A percentile compares a stretch with the other conserved stretches of the same genome.
Conservation (phyloP, 345 rosid genomes). For the Limnanthes douglasii region DNA sequence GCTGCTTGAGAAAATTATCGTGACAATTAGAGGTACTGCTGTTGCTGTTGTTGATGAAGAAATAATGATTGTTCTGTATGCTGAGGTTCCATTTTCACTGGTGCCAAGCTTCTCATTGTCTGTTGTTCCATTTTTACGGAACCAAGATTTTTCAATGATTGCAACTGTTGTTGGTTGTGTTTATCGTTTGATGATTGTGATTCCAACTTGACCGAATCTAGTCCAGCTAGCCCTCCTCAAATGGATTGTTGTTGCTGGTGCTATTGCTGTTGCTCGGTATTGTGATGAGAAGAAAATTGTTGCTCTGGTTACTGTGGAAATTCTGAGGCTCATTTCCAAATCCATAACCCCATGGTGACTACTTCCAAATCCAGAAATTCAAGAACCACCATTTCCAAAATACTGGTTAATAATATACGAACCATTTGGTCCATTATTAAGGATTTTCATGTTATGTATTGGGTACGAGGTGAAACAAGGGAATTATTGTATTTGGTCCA, state of each 20-base stretch:
- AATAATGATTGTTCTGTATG: slow-evolving; percentile 62
- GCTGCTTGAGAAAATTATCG: slow-evolving; percentile 81
- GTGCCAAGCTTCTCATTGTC: slow-evolving; percentile 41
- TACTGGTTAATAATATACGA: slow-evolving; percentile 78
- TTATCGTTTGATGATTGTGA: slow-evolving; percentile 60
- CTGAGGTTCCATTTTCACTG: slow-evolving; percentile 73
- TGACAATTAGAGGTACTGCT: slow-evolving; percentile 64
- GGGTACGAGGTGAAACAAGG: slow-evolving; percentile 50
- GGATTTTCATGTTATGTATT: slow-evolving; percentile 72
- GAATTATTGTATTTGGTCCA: too few species aligned
- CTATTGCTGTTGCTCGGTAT: slow-evolving; percentile 67
- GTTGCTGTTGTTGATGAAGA: slow-evolving; percentile 65
- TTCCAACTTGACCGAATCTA: slow-evolving; percentile 74
- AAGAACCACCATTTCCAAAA: slow-evolving; percentile 58
- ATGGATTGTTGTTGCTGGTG: slow-evolving; percentile 29
- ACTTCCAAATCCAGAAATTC: slow-evolving; percentile 39
- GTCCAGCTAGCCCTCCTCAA: slow-evolving; percentile 50
- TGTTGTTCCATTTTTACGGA: slow-evolving; percentile 66
- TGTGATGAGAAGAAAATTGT: too few species aligned
- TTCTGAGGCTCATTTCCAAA: slow-evolving; percentile 37
- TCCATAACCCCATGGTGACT: slow-evolving; percentile 47
- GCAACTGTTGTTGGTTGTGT: slow-evolving; percentile 48
- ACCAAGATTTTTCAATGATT: slow-evolving; percentile 39
- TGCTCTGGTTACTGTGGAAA: slow-evolving; percentile 72
- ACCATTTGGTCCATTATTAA: slow-evolving; percentile 64